Evolutionary conservation across 306 rosid genomes (phyloP).

Genomic region (Mimosa pudica): DNA sequence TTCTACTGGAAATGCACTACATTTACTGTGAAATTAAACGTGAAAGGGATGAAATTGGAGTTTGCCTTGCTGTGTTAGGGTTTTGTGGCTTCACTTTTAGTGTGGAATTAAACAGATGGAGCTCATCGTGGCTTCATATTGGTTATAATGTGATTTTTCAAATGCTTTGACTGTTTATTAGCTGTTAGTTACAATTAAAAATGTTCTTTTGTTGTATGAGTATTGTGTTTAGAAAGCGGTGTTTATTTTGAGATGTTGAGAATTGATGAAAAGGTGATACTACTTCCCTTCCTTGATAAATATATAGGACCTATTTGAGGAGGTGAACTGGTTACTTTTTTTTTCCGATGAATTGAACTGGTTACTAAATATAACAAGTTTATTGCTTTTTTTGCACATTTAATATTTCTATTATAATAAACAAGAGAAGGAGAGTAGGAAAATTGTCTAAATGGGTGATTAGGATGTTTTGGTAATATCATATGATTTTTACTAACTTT

Average conservation of each 20-base stretch:
- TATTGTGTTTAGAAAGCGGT: neutral
- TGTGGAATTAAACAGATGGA: neutral
- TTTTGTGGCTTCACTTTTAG: neutral
- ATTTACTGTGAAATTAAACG: neutral
- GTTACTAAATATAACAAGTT: too few relatives aligned
- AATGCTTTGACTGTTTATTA: constrained; percentile 12
- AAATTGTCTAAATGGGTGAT: too few relatives aligned
- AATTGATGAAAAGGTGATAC: neutral
- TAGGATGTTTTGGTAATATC: too few relatives aligned
- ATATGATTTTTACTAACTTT: too few relatives aligned
- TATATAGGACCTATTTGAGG: too few relatives aligned
- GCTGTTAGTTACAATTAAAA: neutral
- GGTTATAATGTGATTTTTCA: neutral
- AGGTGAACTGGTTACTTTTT: too few relatives aligned
- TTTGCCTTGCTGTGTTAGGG: neutral
- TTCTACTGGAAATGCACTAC: constrained; percentile 9
- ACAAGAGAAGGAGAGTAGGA: too few relatives aligned
- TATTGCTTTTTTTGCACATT: too few relatives aligned
- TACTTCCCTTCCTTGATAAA: too few relatives aligned
- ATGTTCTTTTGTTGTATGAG: neutral
- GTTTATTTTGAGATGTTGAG: constrained; percentile 10
- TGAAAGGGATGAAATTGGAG: neutral
- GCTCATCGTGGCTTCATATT: neutral
- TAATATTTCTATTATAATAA: too few relatives aligned
- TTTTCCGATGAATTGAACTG: too few relatives aligned